Percentiles rank a stretch among this genome's conserved stretches.
Conservation (phyloP, 805 yeast genomes). For the Candida xiaguanensis region DNA sequence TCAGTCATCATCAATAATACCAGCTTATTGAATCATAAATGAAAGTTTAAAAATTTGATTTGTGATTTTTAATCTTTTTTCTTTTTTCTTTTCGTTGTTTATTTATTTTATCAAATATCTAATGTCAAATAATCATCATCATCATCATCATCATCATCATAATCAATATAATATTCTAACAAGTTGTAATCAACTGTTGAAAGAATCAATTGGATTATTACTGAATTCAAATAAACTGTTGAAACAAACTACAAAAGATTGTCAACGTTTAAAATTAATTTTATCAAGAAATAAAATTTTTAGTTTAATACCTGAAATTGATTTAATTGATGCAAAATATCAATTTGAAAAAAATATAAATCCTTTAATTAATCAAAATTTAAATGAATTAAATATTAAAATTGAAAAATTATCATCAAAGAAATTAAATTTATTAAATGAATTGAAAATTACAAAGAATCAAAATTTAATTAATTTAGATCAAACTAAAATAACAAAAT, state of each 20-base stretch:
- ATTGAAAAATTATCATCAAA: conserved; percentile 30
- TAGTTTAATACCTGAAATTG: conserved; percentile 49
- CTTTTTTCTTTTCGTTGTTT: not conserved
- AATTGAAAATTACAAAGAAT: conserved; percentile 26
- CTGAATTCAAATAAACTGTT: conserved; percentile 29
- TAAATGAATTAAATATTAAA: conserved; percentile 28
- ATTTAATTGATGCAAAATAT: conserved; percentile 38
- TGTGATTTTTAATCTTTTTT: too few species aligned
- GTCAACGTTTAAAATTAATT: conserved; percentile 34
- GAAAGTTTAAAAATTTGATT: too few species aligned
- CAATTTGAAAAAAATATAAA: conserved; percentile 33
- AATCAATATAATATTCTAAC: not conserved
- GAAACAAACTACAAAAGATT: conserved; percentile 36
- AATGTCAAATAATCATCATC: too few species aligned
- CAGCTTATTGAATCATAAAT: conserved; percentile 3
- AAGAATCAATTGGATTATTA: conserved; percentile 31
- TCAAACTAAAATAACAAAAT: conserved; percentile 27
- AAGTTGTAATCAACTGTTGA: conserved; percentile 21
- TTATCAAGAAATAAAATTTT: conserved; percentile 45
- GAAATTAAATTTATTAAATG: conserved; percentile 28
- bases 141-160: too few species aligned
- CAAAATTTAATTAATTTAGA: conserved; percentile 26
- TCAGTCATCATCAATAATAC: conserved; percentile 1
- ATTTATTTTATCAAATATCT: too few species aligned
- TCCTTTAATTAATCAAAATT: conserved; percentile 37